Base-by-base conservation (phyloP, 441 rosid species). In the Adansonia rubrostipa region DNA sequence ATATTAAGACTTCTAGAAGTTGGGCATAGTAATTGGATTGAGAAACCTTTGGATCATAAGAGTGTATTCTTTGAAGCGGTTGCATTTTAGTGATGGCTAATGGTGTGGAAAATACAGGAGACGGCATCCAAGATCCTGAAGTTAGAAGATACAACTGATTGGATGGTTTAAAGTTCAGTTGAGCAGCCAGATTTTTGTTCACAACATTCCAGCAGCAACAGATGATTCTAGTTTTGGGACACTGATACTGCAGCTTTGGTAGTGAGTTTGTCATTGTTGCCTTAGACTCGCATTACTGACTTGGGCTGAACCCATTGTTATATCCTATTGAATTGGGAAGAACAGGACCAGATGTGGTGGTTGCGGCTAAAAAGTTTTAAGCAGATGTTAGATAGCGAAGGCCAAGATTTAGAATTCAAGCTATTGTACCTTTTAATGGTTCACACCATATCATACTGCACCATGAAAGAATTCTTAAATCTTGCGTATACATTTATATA, bases 101-200 rank as follows among this genome's bases (percentile, higher is more conserved):
- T 47, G 66, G n/a, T 1, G 51, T 40, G 71, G 73, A 70, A 72
- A 74, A 73, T 82, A 87, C 95, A 94, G 97, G 97, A 88, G 97
- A 87, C 88, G 98, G 83, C 98, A 92, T 86, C 98, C 95, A 1
- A 74, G 89, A 75, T 84, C 84, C 53, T 90, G 82, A 87, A 85
- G 85, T 60, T 84, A 80, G 81, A 85, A 86, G 61, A 69, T 13
- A 76, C 71, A 75, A 73, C 82, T 71, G 67, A 74, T 80, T 53
- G 75, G 80, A 58, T 68, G 75, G 78, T 17, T 80, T 33, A 33
- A 33, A 33, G 45, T 75, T 47, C 45, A 65, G 48, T 58, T 76
- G 64, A 77, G 77, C 75, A 62, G 88, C 85, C 83, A 56, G 84
- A 79, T 75, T 83, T 84, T 87, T 83, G 75, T 71, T 78, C 74